Conservation (phyloP, 2,329 filamentous ascomycete species). For the Rosellinia necatrix region DNA sequence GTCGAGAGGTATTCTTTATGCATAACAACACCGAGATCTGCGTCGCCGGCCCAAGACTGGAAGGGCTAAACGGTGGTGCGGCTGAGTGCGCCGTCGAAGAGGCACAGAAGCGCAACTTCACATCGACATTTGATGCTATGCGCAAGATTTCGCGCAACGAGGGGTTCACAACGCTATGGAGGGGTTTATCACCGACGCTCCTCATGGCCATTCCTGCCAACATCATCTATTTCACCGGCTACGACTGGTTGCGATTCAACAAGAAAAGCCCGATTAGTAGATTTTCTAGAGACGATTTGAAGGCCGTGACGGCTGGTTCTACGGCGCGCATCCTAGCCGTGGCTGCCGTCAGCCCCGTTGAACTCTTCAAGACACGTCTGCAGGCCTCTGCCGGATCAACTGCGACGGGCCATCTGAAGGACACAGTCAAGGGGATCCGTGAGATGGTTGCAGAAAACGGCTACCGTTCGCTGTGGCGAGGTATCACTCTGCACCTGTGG, state of each 20-base stretch:
- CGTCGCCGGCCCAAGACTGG: conserved; percentile 67
- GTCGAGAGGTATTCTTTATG: conserved; percentile 95
- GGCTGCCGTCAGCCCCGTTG: conserved; percentile 83
- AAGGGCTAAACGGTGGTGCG: conserved; percentile 49
- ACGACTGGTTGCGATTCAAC: conserved; percentile 88
- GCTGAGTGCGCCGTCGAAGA: conserved; percentile 86
- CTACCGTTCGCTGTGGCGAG: conserved; percentile 85
- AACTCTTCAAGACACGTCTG: conserved; percentile 91
- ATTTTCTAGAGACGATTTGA: conserved; percentile 68
- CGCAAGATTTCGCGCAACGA: conserved; percentile 95
- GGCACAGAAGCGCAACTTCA: conserved; percentile 80
- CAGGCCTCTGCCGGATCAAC: conserved; percentile 71
- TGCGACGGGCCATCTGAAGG: conserved; percentile 71
- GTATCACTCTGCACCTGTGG: conserved; percentile 90
- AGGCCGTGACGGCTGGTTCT: conserved; percentile 80
- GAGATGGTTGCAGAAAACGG: conserved; percentile 81
- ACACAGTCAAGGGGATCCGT: conserved; percentile 75
- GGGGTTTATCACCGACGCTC: conserved; percentile 90
- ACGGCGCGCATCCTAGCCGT: conserved; percentile 80
- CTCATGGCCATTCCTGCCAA: conserved; percentile 94
- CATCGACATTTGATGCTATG: conserved; percentile 87
- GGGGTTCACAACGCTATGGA: conserved; percentile 84
- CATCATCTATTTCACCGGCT: conserved; percentile 98
- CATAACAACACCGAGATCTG: conserved; percentile 84
- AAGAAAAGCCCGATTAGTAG: conserved; percentile 71